Percentiles rank a stretch among this genome's conserved stretches.
Evolutionary conservation across 1,139 yeast genomes (phyloP).

Genomic region (Pichia sorboxylosa): DNA sequence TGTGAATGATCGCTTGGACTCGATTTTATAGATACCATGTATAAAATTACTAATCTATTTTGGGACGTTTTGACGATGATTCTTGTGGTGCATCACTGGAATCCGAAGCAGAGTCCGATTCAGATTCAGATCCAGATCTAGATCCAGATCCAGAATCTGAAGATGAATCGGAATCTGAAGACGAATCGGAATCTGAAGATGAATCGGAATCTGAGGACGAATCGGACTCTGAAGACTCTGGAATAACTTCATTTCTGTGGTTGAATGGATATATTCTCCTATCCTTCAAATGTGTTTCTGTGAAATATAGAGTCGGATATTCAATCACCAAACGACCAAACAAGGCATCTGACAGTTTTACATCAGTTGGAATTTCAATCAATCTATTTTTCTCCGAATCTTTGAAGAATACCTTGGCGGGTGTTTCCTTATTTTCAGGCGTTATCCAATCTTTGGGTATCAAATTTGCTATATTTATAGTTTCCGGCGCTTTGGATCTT

Average conservation of each 20-base stretch:
- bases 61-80: conserved; percentile 8
- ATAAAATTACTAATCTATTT: neutral
- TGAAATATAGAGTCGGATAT: conserved; percentile 42
- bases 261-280: neutral
- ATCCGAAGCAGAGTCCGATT: conserved; percentile 5
- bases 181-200: conserved; percentile 5
- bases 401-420: conserved; percentile 2
- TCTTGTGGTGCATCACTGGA: conserved; percentile 11
- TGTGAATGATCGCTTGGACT: conserved; percentile 3
- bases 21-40: neutral
- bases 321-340: conserved; percentile 55
- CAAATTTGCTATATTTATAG: neutral
- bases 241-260: neutral
- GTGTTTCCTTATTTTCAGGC: neutral
- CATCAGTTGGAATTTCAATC: neutral
- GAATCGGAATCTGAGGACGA: neutral
- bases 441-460: conserved; percentile 10
- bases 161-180: conserved; percentile 8
- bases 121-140: conserved; percentile 8
- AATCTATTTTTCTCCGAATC: conserved; percentile 3
- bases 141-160: conserved; percentile 9
- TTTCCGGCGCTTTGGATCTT: conserved; percentile 4
- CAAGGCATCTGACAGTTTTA: conserved; percentile 34
- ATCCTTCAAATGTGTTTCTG: neutral
- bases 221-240: neutral